Evolutionary conservation across 768 basidiomycete genomes (phyloP), one percentile per base, ranked within the genome.

Genomic region (Tubosaeta sp.): DNA sequence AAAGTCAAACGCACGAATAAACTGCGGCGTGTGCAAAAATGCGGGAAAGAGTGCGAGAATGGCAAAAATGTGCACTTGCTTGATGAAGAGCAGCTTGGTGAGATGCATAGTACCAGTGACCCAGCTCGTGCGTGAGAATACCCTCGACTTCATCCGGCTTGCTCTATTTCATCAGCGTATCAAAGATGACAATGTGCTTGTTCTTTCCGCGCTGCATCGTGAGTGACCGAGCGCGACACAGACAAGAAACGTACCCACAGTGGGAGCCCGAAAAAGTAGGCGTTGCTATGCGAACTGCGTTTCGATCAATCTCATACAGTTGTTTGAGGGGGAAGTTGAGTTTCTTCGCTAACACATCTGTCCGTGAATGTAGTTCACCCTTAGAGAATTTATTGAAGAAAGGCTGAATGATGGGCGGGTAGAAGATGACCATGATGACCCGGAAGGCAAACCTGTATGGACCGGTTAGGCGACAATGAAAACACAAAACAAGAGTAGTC

Each of bases 231-330:
- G 11, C 4, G n/a, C 31, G 22, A 16, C 7, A 6, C 14, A 16
- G 29, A 43, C 2, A 27, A n/a, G n/a, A 13, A 35, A 19, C 72
- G 38, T 46, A 91, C 91, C 88, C 93, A 95, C n/a, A n/a, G n/a
- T 1, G 95, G 95, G 12, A 97, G 80, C 53, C 95, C 95, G 59
- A 93, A 97, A 77, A 97, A 97, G 74, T 97, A 98, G n/a, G 95
- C 95, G 59, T 97, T 97, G 60, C 86, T 89, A 72, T 99, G 95
- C 3, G 91, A 88, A 70, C 88, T 91, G 44, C 95, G 84, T 74
- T 97, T 97, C 33, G 89, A 65, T 98, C 95, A 59, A 98, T 97
- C 67, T 97, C 93, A 67, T 95, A 98, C 48, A 99, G 69, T 68
- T 95, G 88, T 64, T 88, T 97, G 51, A 97, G 74, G 0, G 97